Base-by-base conservation (phyloP, 2,329 filamentous ascomycete species). In the Tolypocladium guangdongense region DNA sequence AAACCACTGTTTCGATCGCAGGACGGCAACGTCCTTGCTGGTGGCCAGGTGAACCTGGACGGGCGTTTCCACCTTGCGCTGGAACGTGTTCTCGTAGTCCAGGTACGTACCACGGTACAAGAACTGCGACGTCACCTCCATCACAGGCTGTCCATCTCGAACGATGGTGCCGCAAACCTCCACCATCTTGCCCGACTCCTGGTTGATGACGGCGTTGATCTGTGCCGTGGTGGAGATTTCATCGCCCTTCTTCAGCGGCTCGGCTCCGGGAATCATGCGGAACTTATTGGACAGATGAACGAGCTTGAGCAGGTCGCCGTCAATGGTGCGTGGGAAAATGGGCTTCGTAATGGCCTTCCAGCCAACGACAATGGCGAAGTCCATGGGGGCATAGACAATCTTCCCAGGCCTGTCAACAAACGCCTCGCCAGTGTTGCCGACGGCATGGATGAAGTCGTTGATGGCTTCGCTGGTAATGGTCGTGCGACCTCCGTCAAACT, bases 271-370 rank as follows among this genome's bases (percentile, higher is more conserved):
- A 60, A 97, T 82, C 93, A 99, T 99, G 64, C 93, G 88, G 85
- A 97, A 99, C 57, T 88, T 86, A 70, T 99, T 99, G 49, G 93
- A 97, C 57, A 99, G 74, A 73, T 99, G 93, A 14, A 99, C 92
- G 52, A 99, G 83, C 75, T 95, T 96, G 57, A 99, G 80, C 52
- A 99, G 77, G 67, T 99, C 93, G 59, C 95, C 93, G 62, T 99
- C 93, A 63, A 99, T 97, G 57, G 84, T 89, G 61, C 90, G 86
- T 59, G 93, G 93, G 80, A 99, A 99, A 71, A 99, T 99, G 16
- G 93, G 93, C 80, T 97, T 97, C 12, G 91, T 99, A 65, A 99
- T 99, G 45, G 93, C 93, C 75, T 99, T 97, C 91, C 91, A 96
- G 57, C 91, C 91, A 50, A 95, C 87, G n/a, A 96, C 91, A 60